Conservation (phyloP, 352 stramenopile species). For the Pythium grandisporangium region DNA sequence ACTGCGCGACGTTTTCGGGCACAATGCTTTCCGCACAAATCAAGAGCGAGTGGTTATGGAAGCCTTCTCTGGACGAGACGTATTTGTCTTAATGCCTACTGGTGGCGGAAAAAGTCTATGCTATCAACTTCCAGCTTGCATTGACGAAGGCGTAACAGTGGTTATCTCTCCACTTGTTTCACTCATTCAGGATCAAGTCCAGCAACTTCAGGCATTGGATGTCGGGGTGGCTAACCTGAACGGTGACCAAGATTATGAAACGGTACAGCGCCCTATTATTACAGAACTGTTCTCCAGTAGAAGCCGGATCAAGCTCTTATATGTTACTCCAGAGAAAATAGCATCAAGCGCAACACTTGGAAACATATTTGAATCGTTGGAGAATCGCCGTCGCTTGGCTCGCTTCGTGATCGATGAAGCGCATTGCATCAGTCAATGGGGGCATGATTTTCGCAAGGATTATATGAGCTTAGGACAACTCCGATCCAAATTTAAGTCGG, state of each 20-base stretch:
- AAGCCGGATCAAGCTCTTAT: slow-evolving; percentile 94
- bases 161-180: slow-evolving; percentile 98
- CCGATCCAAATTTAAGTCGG: slow-evolving; percentile 88
- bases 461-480: slow-evolving; percentile 94
- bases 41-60: slow-evolving; percentile 94
- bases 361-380: slow-evolving; percentile 78
- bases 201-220: slow-evolving; percentile 89
- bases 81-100: slow-evolving; percentile 99
- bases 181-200: slow-evolving; percentile 99
- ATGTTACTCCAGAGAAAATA: slow-evolving; percentile 98
- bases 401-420: slow-evolving; percentile 96
- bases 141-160: slow-evolving; percentile 91
- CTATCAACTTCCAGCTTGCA: slow-evolving; percentile 92
- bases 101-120: slow-evolving; percentile 98
- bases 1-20: slow-evolving; percentile 90
- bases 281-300: slow-evolving; percentile 74
- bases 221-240: slow-evolving; percentile 85
- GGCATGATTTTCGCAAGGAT: slow-evolving; percentile 99
- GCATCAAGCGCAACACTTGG: slow-evolving; percentile 77
- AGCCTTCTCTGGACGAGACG: slow-evolving; percentile 88
- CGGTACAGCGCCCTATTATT: slow-evolving; percentile 81
- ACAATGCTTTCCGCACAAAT: slow-evolving; percentile 91
- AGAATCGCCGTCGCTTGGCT: slow-evolving; percentile 81
- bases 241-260: slow-evolving; percentile 83
- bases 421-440: slow-evolving; percentile 98